phyloP scores from a whole-genome alignment of 257 asterid genomes.

The Apocynum venetum region DNA sequence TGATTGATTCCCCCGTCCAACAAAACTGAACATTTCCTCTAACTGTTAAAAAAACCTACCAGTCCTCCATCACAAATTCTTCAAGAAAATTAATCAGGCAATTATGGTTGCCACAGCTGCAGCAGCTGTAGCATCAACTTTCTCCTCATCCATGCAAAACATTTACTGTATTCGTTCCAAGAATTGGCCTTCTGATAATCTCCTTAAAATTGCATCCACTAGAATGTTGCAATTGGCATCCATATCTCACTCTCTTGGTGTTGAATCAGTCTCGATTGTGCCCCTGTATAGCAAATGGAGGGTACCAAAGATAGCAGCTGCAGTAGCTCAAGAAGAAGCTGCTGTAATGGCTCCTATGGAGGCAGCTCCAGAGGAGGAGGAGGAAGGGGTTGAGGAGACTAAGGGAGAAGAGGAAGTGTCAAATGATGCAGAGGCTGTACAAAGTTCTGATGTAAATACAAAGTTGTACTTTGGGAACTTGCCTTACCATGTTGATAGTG shows the following conservation, averaged over 20 bases:
- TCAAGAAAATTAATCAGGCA: neutral
- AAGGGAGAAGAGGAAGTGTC: conserved; percentile 18
- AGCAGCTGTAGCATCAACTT: conserved; percentile 61
- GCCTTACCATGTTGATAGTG: conserved; percentile 84
- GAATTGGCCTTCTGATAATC: conserved; percentile 36
- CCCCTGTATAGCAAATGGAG: conserved; percentile 39
- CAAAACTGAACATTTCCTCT: neutral
- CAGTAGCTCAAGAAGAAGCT: conserved; percentile 65
- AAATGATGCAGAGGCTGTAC: conserved; percentile 20
- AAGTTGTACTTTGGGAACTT: conserved; percentile 91
- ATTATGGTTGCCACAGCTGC: conserved; percentile 62
- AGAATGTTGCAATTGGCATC: conserved; percentile 30
- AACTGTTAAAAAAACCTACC: neutral
- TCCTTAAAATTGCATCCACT: conserved; percentile 32
- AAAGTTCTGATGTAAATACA: conserved; percentile 34
- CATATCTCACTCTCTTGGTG: conserved; percentile 32
- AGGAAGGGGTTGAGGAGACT: conserved; percentile 18
- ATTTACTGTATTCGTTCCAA: conserved; percentile 36
- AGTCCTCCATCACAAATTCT: conserved; percentile 9
- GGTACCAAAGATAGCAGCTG: conserved; percentile 42
- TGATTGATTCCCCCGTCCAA: neutral
- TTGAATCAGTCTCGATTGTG: conserved; percentile 27
- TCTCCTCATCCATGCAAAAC: conserved; percentile 47
- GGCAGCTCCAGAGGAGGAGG: conserved; percentile 11
- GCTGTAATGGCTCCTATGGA: conserved; percentile 30